Percentiles rank a stretch among this genome's conserved stretches.
phyloP scores from a whole-genome alignment of 78 protist species.

The Speleostelium caveatum region DNA sequence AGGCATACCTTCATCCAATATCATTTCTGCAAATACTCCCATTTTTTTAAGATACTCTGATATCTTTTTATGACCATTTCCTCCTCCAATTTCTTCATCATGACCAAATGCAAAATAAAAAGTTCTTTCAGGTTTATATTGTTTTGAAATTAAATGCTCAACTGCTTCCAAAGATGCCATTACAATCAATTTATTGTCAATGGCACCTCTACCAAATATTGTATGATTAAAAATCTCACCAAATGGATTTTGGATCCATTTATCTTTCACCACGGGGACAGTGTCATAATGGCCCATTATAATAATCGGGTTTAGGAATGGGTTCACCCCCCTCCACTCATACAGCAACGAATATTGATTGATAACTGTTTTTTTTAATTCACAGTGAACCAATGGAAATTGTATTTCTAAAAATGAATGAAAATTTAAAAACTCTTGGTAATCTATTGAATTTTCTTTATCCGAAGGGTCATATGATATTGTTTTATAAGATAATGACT shows the following conservation, averaged over 20 bases:
- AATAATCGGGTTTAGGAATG: slow-evolving; percentile 17
- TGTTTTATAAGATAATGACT: slow-evolving; percentile 49
- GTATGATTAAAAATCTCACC: slow-evolving; percentile 23
- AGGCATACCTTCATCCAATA: slow-evolving; percentile 52
- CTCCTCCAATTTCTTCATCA: no score
- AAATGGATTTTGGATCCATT: slow-evolving; percentile 36
- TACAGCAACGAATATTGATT: slow-evolving; percentile 22
- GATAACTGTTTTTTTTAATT: slow-evolving; percentile 2
- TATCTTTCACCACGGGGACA: slow-evolving; percentile 11
- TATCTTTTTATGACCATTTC: slow-evolving; percentile 15
- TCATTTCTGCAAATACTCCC: neutral
- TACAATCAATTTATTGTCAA: slow-evolving; percentile 37
- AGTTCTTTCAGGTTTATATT: slow-evolving; percentile 34
- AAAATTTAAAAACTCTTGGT: slow-evolving; percentile 5
- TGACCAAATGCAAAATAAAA: no score
- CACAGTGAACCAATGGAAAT: slow-evolving; percentile 27
- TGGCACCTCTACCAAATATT: no score
- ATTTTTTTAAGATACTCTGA: neutral
- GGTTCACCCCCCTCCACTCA: slow-evolving; percentile 29
- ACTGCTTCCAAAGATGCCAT: slow-evolving; percentile 51
- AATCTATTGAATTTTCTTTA: neutral
- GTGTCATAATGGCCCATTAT: slow-evolving; percentile 55
- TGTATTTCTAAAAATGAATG: neutral
- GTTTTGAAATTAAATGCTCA: slow-evolving; percentile 6
- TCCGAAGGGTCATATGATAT: slow-evolving; percentile 27